A percentile compares a stretch with the other conserved stretches of the same genome.
Conservation (phyloP, 768 basidiomycete species). For the Collybia nuda region DNA sequence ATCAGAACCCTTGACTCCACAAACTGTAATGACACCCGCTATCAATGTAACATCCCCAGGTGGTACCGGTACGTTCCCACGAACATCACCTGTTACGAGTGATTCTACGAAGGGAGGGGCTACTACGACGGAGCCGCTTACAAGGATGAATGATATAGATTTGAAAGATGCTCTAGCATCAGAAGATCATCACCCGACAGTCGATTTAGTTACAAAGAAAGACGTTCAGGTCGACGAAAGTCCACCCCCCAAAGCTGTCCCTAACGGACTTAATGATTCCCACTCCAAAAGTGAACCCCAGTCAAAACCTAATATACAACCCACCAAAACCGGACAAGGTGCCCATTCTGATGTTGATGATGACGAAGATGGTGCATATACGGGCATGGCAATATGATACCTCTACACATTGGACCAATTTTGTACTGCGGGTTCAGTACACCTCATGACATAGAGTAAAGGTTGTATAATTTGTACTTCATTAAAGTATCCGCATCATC, state of each 20-base stretch:
- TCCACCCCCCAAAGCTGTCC: no score
- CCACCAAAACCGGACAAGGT: background rate
- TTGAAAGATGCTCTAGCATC: background rate
- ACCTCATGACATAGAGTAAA: conserved; percentile 3
- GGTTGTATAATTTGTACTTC: conserved; percentile 6
- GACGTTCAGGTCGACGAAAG: no score
- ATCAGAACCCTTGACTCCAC: conserved; percentile 9
- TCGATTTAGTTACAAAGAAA: background rate
- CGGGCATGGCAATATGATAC: conserved; percentile 11
- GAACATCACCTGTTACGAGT: conserved; percentile 4
- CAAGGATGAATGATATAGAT: background rate
- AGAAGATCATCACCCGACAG: background rate
- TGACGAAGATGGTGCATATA: conserved; percentile 10
- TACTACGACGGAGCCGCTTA: background rate
- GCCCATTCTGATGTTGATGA: conserved; percentile 3
- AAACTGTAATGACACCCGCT: conserved; percentile 5
- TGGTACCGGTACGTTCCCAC: background rate
- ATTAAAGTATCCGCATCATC: conserved; percentile 1
- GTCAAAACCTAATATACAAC: no score
- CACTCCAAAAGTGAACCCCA: no score
- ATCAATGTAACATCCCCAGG: conserved; percentile 11
- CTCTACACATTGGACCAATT: no score
- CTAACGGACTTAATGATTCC: no score
- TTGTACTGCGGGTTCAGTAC: no score
- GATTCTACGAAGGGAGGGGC: background rate